phyloP scores from a whole-genome alignment of 2,329 filamentous ascomycete genomes.

The Ophiostoma sp. region DNA sequence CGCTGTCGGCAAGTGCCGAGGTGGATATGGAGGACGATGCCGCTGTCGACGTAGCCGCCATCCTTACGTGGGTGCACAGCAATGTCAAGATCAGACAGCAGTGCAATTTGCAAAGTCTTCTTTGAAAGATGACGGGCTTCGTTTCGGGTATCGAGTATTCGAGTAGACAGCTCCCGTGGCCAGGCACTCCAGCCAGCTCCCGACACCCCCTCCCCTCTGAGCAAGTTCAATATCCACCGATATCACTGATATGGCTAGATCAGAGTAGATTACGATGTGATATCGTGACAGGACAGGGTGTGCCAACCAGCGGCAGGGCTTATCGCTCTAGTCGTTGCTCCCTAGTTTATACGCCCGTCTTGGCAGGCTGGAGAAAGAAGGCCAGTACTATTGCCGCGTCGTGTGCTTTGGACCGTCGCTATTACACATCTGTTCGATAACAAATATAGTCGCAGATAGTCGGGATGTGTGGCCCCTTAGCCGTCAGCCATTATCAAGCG shows the following conservation, averaged over 20 bases:
- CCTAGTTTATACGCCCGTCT: not conserved
- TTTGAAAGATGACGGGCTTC: not conserved
- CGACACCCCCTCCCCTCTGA: not conserved
- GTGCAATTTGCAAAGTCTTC: not conserved
- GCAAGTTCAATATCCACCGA: not conserved
- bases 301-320: not conserved
- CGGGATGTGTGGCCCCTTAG: too few relatives aligned
- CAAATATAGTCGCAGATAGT: too few relatives aligned
- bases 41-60: not conserved
- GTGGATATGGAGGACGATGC: constrained; percentile 15
- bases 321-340: not conserved
- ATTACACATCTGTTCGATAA: not conserved
- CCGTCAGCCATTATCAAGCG: too few relatives aligned
- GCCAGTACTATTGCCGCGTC: not conserved
- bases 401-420: not conserved
- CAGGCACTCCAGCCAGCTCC: not conserved
- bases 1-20: not conserved
- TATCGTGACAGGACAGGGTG: not conserved
- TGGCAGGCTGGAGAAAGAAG: not conserved
- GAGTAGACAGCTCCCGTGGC: not conserved
- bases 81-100: not conserved
- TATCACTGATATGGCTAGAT: not conserved
- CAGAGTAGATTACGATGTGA: not conserved
- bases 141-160: not conserved
- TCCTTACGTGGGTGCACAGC: not conserved